Evolutionary conservation across 345 rosid species (phyloP).

Genomic region (Syzygium jambos): DNA sequence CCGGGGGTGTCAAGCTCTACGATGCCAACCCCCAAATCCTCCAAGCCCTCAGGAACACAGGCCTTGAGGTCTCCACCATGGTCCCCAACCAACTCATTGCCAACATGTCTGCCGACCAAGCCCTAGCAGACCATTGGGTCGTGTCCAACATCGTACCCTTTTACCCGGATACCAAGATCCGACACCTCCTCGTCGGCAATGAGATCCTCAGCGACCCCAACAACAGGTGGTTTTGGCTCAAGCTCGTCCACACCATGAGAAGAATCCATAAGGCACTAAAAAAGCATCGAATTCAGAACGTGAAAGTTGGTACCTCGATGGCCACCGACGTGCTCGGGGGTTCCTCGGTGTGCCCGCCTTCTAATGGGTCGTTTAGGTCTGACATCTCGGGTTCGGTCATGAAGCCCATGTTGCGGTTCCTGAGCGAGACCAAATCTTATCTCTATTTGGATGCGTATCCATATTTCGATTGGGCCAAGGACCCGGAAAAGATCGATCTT

Average conservation of each 20-base stretch:
- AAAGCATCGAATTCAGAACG: slow-evolving; percentile 23
- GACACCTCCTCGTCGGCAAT: slow-evolving; percentile 80
- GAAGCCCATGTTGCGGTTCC: slow-evolving; percentile 66
- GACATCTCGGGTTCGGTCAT: slow-evolving; percentile 50
- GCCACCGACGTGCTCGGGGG: slow-evolving; percentile 44
- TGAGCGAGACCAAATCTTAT: slow-evolving; percentile 80
- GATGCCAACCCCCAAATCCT: slow-evolving; percentile 67
- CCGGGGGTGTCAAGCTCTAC: slow-evolving; percentile 58
- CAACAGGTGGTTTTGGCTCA: slow-evolving; percentile 24
- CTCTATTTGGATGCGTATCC: slow-evolving; percentile 76
- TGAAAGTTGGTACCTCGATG: slow-evolving; percentile 64
- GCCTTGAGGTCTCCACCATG: slow-evolving; percentile 56
- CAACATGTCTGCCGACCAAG: slow-evolving; percentile 30
- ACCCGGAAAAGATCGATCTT: slow-evolving; percentile 39
- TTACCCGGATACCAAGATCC: slow-evolving; percentile 55
- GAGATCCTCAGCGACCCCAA: slow-evolving; percentile 38
- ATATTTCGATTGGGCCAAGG: slow-evolving; percentile 60
- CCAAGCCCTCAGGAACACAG: slow-evolving; percentile 35
- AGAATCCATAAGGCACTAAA: slow-evolving; percentile 42
- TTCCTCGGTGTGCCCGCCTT: slow-evolving; percentile 65
- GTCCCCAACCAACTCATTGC: slow-evolving; percentile 52
- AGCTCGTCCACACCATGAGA: slow-evolving; percentile 72
- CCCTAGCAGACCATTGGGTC: slow-evolving; percentile 59
- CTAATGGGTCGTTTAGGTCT: slow-evolving; percentile 63
- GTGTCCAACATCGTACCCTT: slow-evolving; percentile 32